Base-by-base conservation (phyloP, 495 filamentous ascomycete genomes). In the Annulohypoxylon bovei region DNA sequence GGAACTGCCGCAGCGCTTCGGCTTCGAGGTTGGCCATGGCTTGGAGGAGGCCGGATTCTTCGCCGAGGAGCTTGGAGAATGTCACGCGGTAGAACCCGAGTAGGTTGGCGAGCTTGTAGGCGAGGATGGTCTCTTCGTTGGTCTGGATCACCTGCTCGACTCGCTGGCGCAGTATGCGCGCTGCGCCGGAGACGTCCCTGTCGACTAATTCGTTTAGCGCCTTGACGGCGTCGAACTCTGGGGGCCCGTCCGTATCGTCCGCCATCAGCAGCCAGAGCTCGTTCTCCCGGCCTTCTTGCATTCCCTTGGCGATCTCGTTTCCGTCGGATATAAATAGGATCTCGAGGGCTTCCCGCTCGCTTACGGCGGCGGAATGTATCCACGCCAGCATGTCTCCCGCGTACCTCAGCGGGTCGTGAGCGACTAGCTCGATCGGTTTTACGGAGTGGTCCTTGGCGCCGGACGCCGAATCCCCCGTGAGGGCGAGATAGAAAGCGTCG, bases 331-430 rank as follows among this genome's bases (percentile, higher is more conserved):
- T 90, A 75, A 98, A 98, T 4, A 99, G 81, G 3, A 91, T 89
- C 75, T 98, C 95, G 16, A 99, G 83, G 1, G 95, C 93, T 78
- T 99, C 95, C 44, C 92, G 87, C 78, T 99, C 95, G 18, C 94
- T 94, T 0, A 98, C 95, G 0, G 95, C 88, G 5, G 94, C 91
- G 0, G 96, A 98, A 75, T 99, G 95, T 2, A 90, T 88, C 95
- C 95, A 99, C 5, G 95, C 95, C 14, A 98, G 86, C 95, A 99
- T 98, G 76, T 99, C 95, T 20, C 95, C 94, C 18, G 97, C 89
- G 74, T 98, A 99, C 33, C 95, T 86, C 12, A 99, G 81, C 11
- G 93, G 91, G 74, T 99, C 95, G 74, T 98, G 94, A 9, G 95
- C 93, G 32, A 89, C 92, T 47, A 97, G 86, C 76, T 99, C 96